phyloP scores from a whole-genome alignment of 2,329 filamentous ascomycete species.

The Aureobasidium vineae region DNA sequence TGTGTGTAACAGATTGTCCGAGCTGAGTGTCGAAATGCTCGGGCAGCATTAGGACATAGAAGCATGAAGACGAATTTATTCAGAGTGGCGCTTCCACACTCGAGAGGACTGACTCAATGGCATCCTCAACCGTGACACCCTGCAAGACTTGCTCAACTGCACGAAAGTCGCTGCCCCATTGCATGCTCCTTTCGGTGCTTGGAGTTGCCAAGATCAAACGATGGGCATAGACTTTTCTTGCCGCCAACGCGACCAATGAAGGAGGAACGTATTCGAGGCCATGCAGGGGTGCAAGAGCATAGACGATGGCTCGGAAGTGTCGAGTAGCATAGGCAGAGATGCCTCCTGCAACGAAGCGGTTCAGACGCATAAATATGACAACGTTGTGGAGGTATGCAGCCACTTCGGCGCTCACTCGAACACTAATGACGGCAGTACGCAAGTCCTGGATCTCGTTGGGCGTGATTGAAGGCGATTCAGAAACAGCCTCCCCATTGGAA shows the following conservation, averaged over 20 bases:
- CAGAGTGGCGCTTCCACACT: slow-evolving; percentile 56
- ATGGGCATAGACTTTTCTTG: slow-evolving; percentile 84
- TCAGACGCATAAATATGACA: slow-evolving; percentile 79
- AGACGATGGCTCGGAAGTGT: slow-evolving; percentile 59
- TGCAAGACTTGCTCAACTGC: slow-evolving; percentile 68
- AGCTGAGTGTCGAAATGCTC: background rate
- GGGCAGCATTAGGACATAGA: background rate
- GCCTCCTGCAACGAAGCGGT: slow-evolving; percentile 77
- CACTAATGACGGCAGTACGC: slow-evolving; percentile 56
- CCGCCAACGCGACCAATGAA: slow-evolving; percentile 76
- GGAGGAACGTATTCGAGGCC: slow-evolving; percentile 78
- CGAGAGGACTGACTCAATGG: slow-evolving; percentile 59
- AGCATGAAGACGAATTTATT: background rate
- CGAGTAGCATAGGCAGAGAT: slow-evolving; percentile 75
- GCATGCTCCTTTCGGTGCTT: slow-evolving; percentile 77
- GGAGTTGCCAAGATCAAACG: slow-evolving; percentile 69
- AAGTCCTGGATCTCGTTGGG: slow-evolving; percentile 43
- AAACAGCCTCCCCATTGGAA: slow-evolving; percentile 40
- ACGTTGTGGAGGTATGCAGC: slow-evolving; percentile 84
- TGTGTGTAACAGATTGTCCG: background rate
- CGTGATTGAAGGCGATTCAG: slow-evolving; percentile 33
- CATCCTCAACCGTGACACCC: slow-evolving; percentile 54
- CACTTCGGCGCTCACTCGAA: slow-evolving; percentile 72
- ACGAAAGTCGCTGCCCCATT: slow-evolving; percentile 80
- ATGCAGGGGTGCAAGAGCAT: slow-evolving; percentile 77